Evolutionary conservation across 1,284 basidiomycete genomes (phyloP).

Genomic region (Ceratobasidium sp.): DNA sequence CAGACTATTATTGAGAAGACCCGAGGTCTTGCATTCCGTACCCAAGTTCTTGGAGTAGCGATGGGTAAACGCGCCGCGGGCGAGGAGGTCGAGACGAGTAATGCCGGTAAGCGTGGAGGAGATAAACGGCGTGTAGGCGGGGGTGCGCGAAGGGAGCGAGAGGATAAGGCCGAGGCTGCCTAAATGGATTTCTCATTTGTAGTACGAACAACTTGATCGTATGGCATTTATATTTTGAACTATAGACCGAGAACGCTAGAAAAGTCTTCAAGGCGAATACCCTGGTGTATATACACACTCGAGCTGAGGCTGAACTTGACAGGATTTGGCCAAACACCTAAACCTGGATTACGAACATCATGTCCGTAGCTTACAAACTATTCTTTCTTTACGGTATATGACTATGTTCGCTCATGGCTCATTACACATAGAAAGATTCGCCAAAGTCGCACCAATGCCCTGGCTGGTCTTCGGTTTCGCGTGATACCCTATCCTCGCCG

Average conservation of each 20-base stretch:
- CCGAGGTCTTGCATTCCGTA: conserved; percentile 90
- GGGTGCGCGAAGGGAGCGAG: conserved; percentile 63
- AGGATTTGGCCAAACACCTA: neutral
- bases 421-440: neutral
- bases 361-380: too few relatives aligned
- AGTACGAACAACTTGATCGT: conserved; percentile 20
- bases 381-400: neutral
- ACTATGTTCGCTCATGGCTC: neutral
- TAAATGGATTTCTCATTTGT: conserved; percentile 54
- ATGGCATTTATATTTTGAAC: neutral
- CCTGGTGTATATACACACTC: neutral
- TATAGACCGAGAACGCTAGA: neutral
- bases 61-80: conserved; percentile 69
- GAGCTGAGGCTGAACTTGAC: neutral
- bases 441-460: neutral
- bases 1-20: conserved; percentile 98
- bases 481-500: neutral
- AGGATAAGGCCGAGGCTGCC: conserved; percentile 69
- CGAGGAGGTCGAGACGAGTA: conserved; percentile 44
- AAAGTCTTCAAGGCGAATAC: neutral
- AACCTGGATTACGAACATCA: too few relatives aligned
- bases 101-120: conserved; percentile 38
- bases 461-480: neutral
- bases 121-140: conserved; percentile 41
- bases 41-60: conserved; percentile 90